Percentiles rank a stretch among this genome's conserved stretches.
phyloP scores from a whole-genome alignment of 2,329 filamentous ascomycete genomes.

The Thelonectria olida region DNA sequence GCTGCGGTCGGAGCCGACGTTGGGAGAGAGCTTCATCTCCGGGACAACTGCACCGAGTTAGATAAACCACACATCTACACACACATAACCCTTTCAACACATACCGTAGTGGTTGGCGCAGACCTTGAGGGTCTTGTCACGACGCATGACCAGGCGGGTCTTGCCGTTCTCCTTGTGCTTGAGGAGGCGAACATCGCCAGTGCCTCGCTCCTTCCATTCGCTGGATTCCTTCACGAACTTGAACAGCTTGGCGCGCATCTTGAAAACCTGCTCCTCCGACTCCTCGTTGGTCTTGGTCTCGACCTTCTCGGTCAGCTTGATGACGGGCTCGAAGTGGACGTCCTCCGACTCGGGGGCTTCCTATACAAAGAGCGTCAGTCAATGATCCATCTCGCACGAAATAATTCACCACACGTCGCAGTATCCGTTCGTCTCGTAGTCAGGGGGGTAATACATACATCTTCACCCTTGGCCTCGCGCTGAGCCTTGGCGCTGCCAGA shows the following conservation, averaged over 20 bases:
- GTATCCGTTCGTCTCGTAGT: background rate
- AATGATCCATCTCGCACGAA: background rate
- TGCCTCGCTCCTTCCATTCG: constrained; percentile 99
- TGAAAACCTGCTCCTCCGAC: constrained; percentile 96
- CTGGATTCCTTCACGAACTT: constrained; percentile 91
- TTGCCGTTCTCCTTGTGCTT: constrained; percentile 99
- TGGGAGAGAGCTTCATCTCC: constrained; percentile 98
- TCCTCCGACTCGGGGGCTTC: constrained; percentile 90
- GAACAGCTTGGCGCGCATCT: constrained; percentile 99
- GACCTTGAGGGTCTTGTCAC: constrained; percentile 99
- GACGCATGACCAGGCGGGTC: constrained; percentile 96
- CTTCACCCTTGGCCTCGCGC: constrained; percentile 67
- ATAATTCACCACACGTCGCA: background rate
- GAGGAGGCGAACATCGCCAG: constrained; percentile 92
- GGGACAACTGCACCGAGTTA: constrained; percentile 75
- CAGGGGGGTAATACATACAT: constrained; percentile 53
- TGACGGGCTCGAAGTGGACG: constrained; percentile 96
- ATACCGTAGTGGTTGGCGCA: constrained; percentile 99
- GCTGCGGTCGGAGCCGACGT: constrained; percentile 96
- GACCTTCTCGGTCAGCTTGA: constrained; percentile 95
- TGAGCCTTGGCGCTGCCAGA: constrained; percentile 89
- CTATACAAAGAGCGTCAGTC: constrained; percentile 47
- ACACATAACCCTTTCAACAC: constrained; percentile 44
- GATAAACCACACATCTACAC: background rate
- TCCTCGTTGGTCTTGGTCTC: constrained; percentile 99